Percentiles rank a stretch among this genome's conserved stretches.
Evolutionary conservation across 345 rosid species (phyloP).

Genomic region (Moricandia arvensis): DNA sequence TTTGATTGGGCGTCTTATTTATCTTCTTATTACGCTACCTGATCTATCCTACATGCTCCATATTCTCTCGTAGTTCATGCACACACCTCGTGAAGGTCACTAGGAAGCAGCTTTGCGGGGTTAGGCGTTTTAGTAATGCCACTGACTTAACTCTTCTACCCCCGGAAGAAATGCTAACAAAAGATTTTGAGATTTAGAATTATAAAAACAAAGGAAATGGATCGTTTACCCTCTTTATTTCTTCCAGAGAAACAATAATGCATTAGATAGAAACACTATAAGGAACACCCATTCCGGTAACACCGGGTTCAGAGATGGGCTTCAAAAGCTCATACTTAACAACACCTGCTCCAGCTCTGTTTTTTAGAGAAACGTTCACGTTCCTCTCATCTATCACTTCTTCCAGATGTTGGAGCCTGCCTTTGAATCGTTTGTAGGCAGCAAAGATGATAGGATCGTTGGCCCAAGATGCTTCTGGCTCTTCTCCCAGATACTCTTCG

Average conservation of each 20-base stretch:
- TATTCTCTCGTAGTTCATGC: no score
- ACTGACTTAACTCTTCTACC: not conserved
- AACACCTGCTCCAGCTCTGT: conserved; percentile 40
- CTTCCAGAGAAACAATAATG: not conserved
- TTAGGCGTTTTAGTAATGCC: no score
- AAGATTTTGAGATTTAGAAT: not conserved
- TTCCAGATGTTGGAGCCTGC: conserved; percentile 27
- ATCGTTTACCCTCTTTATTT: not conserved
- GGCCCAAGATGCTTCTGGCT: conserved; percentile 27
- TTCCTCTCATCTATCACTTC: conserved; percentile 39
- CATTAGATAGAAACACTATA: conserved; percentile 34
- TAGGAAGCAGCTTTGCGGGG: no score
- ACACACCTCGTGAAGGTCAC: no score
- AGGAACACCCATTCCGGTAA: conserved; percentile 39
- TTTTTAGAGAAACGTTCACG: conserved; percentile 29
- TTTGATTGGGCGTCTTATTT: no score
- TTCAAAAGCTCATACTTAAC: conserved; percentile 41
- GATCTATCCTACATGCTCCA: no score
- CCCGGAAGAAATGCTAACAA: no score
- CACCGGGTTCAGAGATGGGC: conserved; percentile 29
- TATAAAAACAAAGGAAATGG: not conserved
- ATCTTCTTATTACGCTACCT: no score
- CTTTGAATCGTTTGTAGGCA: conserved; percentile 30
- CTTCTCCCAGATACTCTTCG: conserved; percentile 38
- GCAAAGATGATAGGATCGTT: conserved; percentile 25